Base-by-base conservation (phyloP, 768 basidiomycete genomes). In the Tremella mesenterica region DNA sequence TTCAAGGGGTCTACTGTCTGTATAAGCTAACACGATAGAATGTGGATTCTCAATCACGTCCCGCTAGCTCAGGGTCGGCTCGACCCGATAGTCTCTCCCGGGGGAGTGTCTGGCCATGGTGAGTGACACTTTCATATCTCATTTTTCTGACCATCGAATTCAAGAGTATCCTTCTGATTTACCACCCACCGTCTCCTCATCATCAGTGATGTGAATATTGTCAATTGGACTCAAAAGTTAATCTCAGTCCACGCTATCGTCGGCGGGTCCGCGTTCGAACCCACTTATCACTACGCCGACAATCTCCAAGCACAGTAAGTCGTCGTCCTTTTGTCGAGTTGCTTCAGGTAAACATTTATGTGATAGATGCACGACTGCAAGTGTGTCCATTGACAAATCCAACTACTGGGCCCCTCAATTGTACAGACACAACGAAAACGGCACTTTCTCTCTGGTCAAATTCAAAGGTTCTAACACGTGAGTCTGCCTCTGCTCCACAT, bases 291-390 rank as follows among this genome's bases (percentile, higher is more conserved):
- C 18, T 63, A 65, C 47, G 61, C 49, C 14, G 46, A 50, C n/a
- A 50, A 21, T 26, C 53, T 41, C 14, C 33, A 57, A 83, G 84
- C 72, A 83, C 86, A 79, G 83, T 83, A 66, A 60, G 70, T 52
- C 43, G 45, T 1, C 21, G 26, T 56, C 52, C 10, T 33, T 48
- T 6, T 28, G 44, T 44, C 8, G 5, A 49, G 23, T 48, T 18
- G 7, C 44, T 6, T 44, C 44, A 12, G 30, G 14, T 4, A 12
- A 48, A 25, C 9, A 16, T n/a, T 18, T 44, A n/a, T 43, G 9
- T 23, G 7, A 16, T 54, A 50, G 48, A 21, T 56, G 64, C 34
- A 61, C 60, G 8, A 60, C 64, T 4, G 60, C 64, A 2, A 58
- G 54, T 38, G 53, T 61, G 26, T 46, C 30, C 18, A 33, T 49